These are phyloP conservation scores for Periconia macrospinosa DNA, from an alignment of 2,329 filamentous ascomycete genomes.

Conservation along the genomic window DNA sequence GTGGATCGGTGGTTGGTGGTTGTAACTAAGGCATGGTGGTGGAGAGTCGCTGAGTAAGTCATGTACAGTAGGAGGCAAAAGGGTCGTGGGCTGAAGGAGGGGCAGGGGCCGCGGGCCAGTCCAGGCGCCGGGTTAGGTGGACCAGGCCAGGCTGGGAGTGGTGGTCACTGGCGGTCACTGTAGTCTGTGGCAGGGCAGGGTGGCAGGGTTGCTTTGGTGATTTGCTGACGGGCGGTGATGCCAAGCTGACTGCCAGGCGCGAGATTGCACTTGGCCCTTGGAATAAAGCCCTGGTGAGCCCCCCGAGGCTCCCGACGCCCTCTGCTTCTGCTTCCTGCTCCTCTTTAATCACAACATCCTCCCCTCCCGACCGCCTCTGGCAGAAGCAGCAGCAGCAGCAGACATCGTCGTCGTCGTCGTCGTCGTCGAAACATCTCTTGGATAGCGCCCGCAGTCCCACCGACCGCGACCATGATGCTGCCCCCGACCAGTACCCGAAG, in stretches of 20 bases:
- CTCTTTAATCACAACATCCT: neutral
- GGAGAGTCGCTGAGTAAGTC: no score
- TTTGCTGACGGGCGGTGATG: neutral
- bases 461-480: slow-evolving; percentile 30
- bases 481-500: slow-evolving; percentile 32
- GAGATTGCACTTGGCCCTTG: neutral
- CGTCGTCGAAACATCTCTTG: neutral
- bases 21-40: no score
- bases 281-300: neutral
- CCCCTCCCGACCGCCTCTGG: neutral
- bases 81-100: no score
- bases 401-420: neutral
- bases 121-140: no score
- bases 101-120: no score
- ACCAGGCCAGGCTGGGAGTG: no score
- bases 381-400: no score
- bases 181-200: neutral
- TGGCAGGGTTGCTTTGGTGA: neutral
- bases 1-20: no score
- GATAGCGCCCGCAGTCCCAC: neutral
- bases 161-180: no score
- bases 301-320: no score
- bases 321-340: neutral
- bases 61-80: no score
- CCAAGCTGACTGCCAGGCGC: neutral